These are phyloP conservation scores for Miscanthus sacchariflorus DNA, from an alignment of 202 grass and related monocot species.

Conservation along the genomic window DNA sequence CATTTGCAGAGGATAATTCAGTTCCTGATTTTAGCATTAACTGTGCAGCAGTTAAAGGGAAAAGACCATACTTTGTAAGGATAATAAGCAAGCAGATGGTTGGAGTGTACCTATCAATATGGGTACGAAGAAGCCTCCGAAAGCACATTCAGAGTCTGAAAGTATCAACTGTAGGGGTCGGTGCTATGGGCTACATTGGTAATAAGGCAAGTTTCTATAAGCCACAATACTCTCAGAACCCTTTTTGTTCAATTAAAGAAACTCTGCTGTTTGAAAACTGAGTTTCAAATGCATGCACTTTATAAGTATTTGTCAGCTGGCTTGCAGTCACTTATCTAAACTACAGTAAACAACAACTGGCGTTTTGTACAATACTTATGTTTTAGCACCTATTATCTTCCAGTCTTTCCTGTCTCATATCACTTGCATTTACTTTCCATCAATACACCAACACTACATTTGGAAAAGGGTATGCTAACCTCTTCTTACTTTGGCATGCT, in stretches of 20 bases:
- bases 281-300: conserved; percentile 29
- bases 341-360: not conserved
- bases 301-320: not conserved
- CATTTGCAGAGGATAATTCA: conserved; percentile 53
- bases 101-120: conserved; percentile 86
- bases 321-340: conserved; percentile 2
- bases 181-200: conserved; percentile 96
- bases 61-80: conserved; percentile 73
- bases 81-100: conserved; percentile 99
- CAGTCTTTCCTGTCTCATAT: conserved; percentile 2
- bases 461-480: conserved; percentile 21
- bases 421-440: conserved; percentile 30
- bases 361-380: not conserved
- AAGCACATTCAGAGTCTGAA: conserved; percentile 95
- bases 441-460: conserved; percentile 16
- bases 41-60: conserved; percentile 57
- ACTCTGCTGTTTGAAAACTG: not conserved
- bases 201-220: conserved; percentile 71
- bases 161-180: conserved; percentile 90
- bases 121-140: conserved; percentile 81
- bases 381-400: conserved; percentile 24
- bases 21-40: conserved; percentile 60
- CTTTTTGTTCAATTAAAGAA: not conserved
- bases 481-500: conserved; percentile 49
- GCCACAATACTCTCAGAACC: conserved; percentile 11